phyloP scores from a whole-genome alignment of 257 asterid species.

The Solanum lycopersicoides region DNA sequence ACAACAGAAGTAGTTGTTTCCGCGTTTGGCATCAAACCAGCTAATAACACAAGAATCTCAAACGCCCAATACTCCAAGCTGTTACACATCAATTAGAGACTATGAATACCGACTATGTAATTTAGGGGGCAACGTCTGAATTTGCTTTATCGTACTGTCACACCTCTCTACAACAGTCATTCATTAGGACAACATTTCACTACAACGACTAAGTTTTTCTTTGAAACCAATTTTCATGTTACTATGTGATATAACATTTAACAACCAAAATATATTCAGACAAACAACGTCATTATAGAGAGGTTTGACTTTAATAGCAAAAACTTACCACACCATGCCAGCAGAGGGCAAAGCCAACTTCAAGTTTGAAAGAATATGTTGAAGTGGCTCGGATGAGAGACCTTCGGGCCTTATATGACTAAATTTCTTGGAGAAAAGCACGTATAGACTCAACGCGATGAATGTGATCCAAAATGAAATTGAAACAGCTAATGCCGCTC shows the following conservation, averaged over 20 bases:
- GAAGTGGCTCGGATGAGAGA: slow-evolving; percentile 27
- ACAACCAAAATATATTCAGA: neutral
- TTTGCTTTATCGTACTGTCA: neutral
- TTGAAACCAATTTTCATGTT: neutral
- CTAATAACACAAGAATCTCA: slow-evolving; percentile 72
- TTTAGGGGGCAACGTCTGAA: neutral
- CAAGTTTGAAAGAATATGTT: slow-evolving; percentile 15
- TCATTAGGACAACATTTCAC: neutral
- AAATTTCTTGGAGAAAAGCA: slow-evolving; percentile 25
- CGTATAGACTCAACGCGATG: slow-evolving; percentile 31
- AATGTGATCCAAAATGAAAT: slow-evolving; percentile 54
- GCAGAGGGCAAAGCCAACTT: slow-evolving; percentile 68
- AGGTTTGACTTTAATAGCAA: neutral
- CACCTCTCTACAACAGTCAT: neutral
- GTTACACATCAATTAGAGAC: neutral
- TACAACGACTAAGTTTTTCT: neutral
- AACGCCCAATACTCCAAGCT: slow-evolving; percentile 91
- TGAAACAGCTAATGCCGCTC: slow-evolving; percentile 65
- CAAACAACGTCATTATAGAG: neutral
- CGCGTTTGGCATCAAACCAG: slow-evolving; percentile 82
- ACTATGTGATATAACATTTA: neutral
- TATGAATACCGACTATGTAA: neutral
- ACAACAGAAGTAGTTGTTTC: slow-evolving; percentile 58
- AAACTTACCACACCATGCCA: slow-evolving; percentile 59
- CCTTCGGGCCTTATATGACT: slow-evolving; percentile 38